These are phyloP conservation scores for Vanrija pseudolonga DNA, from an alignment of 1,284 basidiomycete genomes.

Conservation along the genomic window DNA sequence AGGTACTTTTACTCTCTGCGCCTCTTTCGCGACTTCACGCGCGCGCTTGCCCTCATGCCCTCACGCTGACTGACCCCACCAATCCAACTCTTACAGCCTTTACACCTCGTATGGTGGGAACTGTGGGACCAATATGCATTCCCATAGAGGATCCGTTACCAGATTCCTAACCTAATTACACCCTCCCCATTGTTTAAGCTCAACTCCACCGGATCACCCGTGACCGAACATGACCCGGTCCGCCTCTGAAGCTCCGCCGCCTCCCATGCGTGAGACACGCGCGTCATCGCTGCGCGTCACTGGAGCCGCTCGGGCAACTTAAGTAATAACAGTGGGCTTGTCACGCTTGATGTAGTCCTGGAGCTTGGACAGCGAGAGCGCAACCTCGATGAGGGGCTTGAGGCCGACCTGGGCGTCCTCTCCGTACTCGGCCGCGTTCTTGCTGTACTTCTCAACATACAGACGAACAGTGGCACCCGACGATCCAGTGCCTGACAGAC, in stretches of 20 bases:
- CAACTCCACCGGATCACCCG: neutral
- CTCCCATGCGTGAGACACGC: neutral
- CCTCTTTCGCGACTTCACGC: too few species aligned
- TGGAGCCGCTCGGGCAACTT: neutral
- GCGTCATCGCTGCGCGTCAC: neutral
- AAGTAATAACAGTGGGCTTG: constrained; percentile 94
- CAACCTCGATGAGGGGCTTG: constrained; percentile 92
- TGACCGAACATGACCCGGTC: neutral
- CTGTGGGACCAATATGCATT: too few species aligned
- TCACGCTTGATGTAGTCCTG: constrained; percentile 79
- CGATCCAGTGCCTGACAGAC: constrained; percentile 91
- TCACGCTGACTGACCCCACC: too few species aligned
- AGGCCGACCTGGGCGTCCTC: constrained; percentile 81
- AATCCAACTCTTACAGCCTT: too few species aligned
- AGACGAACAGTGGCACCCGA: constrained; percentile 90
- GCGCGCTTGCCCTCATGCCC: too few species aligned
- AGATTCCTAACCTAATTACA: neutral
- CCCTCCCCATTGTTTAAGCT: neutral
- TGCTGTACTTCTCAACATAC: constrained; percentile 91
- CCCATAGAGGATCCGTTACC: too few species aligned
- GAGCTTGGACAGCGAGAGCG: constrained; percentile 76
- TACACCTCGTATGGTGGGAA: too few species aligned
- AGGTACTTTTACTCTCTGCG: too few species aligned
- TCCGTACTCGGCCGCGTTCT: constrained; percentile 68
- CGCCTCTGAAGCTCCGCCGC: neutral